Conservation (phyloP, 2,329 filamentous ascomycete genomes). For the Fusarium sp. region DNA sequence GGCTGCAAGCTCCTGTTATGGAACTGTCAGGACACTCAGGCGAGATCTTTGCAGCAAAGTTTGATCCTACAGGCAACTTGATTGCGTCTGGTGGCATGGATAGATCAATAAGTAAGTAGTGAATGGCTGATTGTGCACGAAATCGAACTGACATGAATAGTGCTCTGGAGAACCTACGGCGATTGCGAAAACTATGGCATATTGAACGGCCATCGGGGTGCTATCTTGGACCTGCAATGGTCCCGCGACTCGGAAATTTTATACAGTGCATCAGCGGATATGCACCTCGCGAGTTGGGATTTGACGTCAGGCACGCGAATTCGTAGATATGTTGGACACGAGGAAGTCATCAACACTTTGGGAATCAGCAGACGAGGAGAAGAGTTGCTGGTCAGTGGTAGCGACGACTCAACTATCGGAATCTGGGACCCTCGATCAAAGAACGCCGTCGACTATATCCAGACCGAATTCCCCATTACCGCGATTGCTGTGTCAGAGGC, state of each 20-base stretch:
- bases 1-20: constrained; percentile 91
- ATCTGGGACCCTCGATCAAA: constrained; percentile 97
- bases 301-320: constrained; percentile 91
- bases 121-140: neutral
- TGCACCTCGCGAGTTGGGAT: constrained; percentile 94
- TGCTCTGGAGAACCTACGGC: constrained; percentile 94
- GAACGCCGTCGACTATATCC: constrained; percentile 85
- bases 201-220: constrained; percentile 89
- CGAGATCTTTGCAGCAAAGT: constrained; percentile 91
- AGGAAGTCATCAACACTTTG: constrained; percentile 93
- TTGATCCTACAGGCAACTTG: constrained; percentile 86
- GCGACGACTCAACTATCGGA: constrained; percentile 92
- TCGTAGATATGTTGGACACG: constrained; percentile 90
- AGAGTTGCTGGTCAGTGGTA: constrained; percentile 89
- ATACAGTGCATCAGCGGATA: constrained; percentile 94
- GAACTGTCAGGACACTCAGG: constrained; percentile 85
- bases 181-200: constrained; percentile 95
- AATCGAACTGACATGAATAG: constrained; percentile 58
- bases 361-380: constrained; percentile 91
- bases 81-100: constrained; percentile 98
- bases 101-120: constrained; percentile 79
- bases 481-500: constrained; percentile 92
- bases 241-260: constrained; percentile 92
- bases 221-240: constrained; percentile 94
- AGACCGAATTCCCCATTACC: constrained; percentile 92